These are phyloP conservation scores for Colletotrichum euphorbiae DNA, from an alignment of 2,329 filamentous ascomycete species.

Conservation along the genomic window DNA sequence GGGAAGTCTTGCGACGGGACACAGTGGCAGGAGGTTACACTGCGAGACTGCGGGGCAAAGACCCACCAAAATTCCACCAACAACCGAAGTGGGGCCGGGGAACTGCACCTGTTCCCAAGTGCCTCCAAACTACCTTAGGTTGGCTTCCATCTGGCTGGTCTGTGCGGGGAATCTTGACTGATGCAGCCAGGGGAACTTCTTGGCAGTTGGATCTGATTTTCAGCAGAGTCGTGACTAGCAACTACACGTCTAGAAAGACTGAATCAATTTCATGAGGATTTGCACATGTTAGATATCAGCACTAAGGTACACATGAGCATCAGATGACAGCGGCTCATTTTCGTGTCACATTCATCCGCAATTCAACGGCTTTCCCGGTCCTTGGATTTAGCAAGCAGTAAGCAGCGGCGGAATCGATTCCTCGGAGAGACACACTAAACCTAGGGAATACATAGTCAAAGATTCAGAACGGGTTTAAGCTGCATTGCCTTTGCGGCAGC, in stretches of 20 bases:
- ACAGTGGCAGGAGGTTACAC: slow-evolving; percentile 36
- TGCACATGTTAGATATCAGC: too few species aligned
- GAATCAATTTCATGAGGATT: too few species aligned
- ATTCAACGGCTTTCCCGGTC: too few species aligned
- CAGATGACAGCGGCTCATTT: too few species aligned
- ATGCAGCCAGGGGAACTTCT: too few species aligned
- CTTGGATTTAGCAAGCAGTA: not conserved
- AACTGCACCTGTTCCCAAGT: slow-evolving; percentile 2
- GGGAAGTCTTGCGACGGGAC: slow-evolving; percentile 31
- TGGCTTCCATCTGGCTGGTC: not conserved
- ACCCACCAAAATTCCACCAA: too few species aligned
- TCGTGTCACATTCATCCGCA: too few species aligned
- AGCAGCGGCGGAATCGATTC: not conserved
- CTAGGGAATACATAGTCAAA: not conserved
- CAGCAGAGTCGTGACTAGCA: too few species aligned
- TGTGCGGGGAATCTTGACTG: not conserved
- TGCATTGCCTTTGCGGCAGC: not conserved
- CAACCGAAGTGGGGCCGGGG: slow-evolving; percentile 14
- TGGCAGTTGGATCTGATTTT: too few species aligned
- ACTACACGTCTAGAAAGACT: too few species aligned
- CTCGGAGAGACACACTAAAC: not conserved
- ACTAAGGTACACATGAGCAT: too few species aligned
- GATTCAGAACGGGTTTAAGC: not conserved
- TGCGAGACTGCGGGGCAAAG: slow-evolving; percentile 11
- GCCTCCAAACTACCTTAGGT: too few species aligned